Percentiles rank a stretch among this genome's conserved stretches.
Evolutionary conservation across 1,139 yeast genomes (phyloP).

Genomic region (Yamadazyma friedrichii): DNA sequence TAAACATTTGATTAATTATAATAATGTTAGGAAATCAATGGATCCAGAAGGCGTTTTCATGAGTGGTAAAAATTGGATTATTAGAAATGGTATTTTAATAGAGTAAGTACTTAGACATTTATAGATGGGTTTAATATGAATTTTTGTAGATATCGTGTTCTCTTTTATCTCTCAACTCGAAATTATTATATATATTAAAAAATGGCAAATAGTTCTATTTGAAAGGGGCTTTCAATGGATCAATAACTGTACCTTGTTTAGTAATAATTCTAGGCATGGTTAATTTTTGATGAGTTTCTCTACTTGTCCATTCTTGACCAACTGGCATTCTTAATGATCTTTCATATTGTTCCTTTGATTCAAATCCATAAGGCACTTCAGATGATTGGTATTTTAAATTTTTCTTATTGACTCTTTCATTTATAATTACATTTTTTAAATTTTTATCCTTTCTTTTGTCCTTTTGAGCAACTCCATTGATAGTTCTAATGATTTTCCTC

Average conservation of each 20-base stretch:
- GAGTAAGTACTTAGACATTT: constrained; percentile 8
- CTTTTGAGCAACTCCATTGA: constrained; percentile 69
- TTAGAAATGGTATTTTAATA: constrained; percentile 69
- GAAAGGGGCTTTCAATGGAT: constrained; percentile 79
- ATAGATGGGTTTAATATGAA: constrained; percentile 8
- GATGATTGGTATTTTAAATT: constrained; percentile 80
- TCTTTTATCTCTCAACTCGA: not conserved
- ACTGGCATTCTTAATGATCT: constrained; percentile 92
- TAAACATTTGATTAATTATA: constrained; percentile 58
- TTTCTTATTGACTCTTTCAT: constrained; percentile 83
- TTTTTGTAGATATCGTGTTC: not conserved
- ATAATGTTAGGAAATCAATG: constrained; percentile 56
- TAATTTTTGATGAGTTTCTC: constrained; percentile 80
- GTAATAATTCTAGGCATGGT: constrained; percentile 87
- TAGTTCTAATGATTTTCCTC: constrained; percentile 61
- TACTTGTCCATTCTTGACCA: constrained; percentile 95
- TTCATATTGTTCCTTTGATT: constrained; percentile 91
- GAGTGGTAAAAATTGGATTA: constrained; percentile 76
- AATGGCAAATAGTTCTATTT: constrained; percentile 24
- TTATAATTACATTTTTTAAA: constrained; percentile 79
- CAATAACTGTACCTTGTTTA: constrained; percentile 87
- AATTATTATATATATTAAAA: not conserved
- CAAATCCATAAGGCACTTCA: constrained; percentile 91
- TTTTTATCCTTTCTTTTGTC: constrained; percentile 77
- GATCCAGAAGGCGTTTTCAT: constrained; percentile 85